These are phyloP conservation scores for Myxozyma geophila DNA, from an alignment of 805 yeast species.

Conservation along the genomic window DNA sequence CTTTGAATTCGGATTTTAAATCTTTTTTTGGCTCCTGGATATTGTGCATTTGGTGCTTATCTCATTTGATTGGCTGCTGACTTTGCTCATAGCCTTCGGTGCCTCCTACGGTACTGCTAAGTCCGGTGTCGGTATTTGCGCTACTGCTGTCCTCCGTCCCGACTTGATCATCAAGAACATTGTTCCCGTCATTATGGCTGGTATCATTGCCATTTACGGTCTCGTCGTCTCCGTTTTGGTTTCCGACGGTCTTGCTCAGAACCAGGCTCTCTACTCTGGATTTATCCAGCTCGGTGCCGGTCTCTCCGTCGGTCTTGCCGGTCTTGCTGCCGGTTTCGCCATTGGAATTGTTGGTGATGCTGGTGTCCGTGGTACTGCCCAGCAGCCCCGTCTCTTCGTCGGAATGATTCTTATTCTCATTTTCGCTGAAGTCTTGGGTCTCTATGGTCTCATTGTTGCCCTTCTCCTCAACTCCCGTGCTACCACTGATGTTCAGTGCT, in stretches of 20 bases:
- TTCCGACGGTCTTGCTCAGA: conserved; percentile 82
- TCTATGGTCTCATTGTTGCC: conserved; percentile 98
- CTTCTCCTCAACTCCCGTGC: conserved; percentile 97
- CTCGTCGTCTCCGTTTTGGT: conserved; percentile 94
- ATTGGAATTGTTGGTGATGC: conserved; percentile 94
- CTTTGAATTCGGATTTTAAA: no score
- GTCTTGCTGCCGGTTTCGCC: conserved; percentile 95
- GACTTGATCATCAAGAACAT: conserved; percentile 87
- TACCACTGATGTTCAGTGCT: conserved; percentile 47
- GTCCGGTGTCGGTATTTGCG: conserved; percentile 97
- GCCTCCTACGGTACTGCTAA: conserved; percentile 99
- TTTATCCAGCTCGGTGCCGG: conserved; percentile 98
- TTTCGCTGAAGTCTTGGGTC: conserved; percentile 92
- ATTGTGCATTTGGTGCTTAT: not conserved
- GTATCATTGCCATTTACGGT: conserved; percentile 96
- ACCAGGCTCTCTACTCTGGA: conserved; percentile 91
- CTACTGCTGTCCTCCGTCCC: conserved; percentile 97
- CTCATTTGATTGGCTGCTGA: not conserved
- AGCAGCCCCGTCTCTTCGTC: conserved; percentile 84
- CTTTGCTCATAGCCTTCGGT: conserved; percentile 71
- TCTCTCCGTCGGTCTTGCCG: conserved; percentile 91
- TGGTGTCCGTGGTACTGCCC: conserved; percentile 86
- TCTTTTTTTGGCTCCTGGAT: not conserved
- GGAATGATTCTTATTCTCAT: conserved; percentile 87
- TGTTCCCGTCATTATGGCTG: conserved; percentile 97